A percentile compares a stretch with the other conserved stretches of the same genome.
These are phyloP conservation scores for Neonectria sp. DNA, from an alignment of 2,329 filamentous ascomycete genomes.

Conservation along the genomic window DNA sequence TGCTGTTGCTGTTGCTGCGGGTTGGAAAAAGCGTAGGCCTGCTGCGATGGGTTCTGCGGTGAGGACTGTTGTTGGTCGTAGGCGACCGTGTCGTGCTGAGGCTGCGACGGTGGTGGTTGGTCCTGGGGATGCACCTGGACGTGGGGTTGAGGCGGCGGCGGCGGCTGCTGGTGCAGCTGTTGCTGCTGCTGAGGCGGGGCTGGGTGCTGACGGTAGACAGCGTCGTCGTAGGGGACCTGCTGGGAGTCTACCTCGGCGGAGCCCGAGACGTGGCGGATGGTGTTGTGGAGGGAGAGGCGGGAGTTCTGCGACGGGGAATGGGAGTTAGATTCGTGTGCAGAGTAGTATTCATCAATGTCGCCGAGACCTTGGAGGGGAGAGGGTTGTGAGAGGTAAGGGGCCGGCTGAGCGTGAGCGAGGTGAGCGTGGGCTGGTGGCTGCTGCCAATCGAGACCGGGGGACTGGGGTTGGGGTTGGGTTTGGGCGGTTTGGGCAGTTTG, in stretches of 20 bases:
- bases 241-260: constrained; percentile 60
- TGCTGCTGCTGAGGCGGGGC: constrained; percentile 50
- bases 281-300: constrained; percentile 54
- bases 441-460: constrained; percentile 40
- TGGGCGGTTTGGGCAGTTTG: constrained; percentile 42
- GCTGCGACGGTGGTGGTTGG: constrained; percentile 58
- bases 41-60: constrained; percentile 42
- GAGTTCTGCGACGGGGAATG: constrained; percentile 58
- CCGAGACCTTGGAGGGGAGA: constrained; percentile 64
- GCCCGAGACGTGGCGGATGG: constrained; percentile 64
- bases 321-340: constrained; percentile 57
- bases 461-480: constrained; percentile 41
- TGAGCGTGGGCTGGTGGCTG: constrained; percentile 30
- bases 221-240: constrained; percentile 63
- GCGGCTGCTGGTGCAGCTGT: constrained; percentile 42
- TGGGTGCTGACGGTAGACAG: constrained; percentile 56
- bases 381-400: constrained; percentile 57
- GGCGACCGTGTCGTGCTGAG: constrained; percentile 52
- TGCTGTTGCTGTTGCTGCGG: constrained; percentile 50
- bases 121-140: constrained; percentile 46
- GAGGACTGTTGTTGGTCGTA: constrained; percentile 56
- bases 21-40: constrained; percentile 45
- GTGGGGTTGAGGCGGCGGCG: constrained; percentile 41
- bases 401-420: constrained; percentile 26
- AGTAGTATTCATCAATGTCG: constrained; percentile 57